phyloP scores from a whole-genome alignment of 2,329 filamentous ascomycete species.

The Pseudogymnoascus sp. region DNA sequence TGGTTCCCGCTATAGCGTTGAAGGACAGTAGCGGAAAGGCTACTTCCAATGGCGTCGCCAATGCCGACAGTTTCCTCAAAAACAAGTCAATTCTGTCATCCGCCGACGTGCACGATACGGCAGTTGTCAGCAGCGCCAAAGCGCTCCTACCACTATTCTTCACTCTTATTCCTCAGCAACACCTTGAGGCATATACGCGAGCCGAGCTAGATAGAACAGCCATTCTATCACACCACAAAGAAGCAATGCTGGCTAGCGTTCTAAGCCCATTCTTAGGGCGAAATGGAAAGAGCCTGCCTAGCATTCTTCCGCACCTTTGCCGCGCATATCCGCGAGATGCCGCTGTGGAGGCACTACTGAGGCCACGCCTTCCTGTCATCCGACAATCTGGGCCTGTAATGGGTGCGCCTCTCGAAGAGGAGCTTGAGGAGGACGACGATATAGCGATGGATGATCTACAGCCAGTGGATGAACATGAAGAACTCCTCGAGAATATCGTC shows the following conservation, averaged over 20 bases:
- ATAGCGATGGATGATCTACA: neutral
- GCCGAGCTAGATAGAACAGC: conserved; percentile 74
- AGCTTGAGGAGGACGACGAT: conserved; percentile 16
- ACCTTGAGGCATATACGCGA: conserved; percentile 64
- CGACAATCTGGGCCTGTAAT: conserved; percentile 22
- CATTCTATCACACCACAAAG: conserved; percentile 60
- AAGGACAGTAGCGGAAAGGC: conserved; percentile 13
- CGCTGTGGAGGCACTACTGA: conserved; percentile 62
- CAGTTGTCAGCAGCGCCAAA: conserved; percentile 50
- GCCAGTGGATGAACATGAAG: conserved; percentile 12
- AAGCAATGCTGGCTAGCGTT: conserved; percentile 73
- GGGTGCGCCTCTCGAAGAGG: conserved; percentile 21
- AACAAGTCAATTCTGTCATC: conserved; percentile 29
- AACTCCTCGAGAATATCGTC: conserved; percentile 25
- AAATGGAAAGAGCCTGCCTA: conserved; percentile 58
- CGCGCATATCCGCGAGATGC: conserved; percentile 55
- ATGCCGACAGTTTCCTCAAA: conserved; percentile 66
- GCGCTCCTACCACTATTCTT: conserved; percentile 57
- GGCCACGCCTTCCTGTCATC: conserved; percentile 42
- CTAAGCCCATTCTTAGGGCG: conserved; percentile 66
- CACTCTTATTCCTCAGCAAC: conserved; percentile 54
- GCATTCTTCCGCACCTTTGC: conserved; percentile 72
- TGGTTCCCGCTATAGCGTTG: conserved; percentile 29
- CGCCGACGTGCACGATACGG: conserved; percentile 30
- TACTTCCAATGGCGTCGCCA: conserved; percentile 38